Evolutionary conservation across 768 basidiomycete species (phyloP).

Genomic region (Astraeus odoratus): DNA sequence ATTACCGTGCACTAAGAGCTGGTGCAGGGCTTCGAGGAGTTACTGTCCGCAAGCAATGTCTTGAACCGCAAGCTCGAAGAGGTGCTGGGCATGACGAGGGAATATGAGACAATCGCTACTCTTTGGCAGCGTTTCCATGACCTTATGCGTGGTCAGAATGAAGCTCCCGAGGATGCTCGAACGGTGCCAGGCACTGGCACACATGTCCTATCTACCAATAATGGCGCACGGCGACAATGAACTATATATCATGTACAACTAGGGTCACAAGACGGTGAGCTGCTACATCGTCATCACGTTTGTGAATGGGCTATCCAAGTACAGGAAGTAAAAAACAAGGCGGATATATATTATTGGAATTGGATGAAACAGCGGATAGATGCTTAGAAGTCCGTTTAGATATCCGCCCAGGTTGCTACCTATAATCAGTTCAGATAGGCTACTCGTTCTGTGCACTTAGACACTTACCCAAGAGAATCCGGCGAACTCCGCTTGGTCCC

Average conservation of each 20-base stretch:
- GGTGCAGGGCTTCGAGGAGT: slow-evolving; percentile 76
- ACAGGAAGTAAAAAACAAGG: slow-evolving; percentile 28
- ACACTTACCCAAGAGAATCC: slow-evolving; percentile 89
- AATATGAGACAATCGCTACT: slow-evolving; percentile 82
- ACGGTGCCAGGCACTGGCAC: slow-evolving; percentile 63
- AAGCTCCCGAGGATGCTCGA: slow-evolving; percentile 28
- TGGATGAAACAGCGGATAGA: slow-evolving; percentile 25
- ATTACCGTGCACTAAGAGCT: not conserved
- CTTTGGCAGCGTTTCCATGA: slow-evolving; percentile 80
- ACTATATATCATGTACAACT: slow-evolving; percentile 1
- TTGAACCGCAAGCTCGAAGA: slow-evolving; percentile 91
- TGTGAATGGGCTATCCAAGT: slow-evolving; percentile 29
- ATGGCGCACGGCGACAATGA: slow-evolving; percentile 20
- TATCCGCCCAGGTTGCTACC: slow-evolving; percentile 54
- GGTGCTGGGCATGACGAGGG: slow-evolving; percentile 85
- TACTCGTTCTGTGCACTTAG: not conserved
- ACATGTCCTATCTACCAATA: slow-evolving; percentile 41
- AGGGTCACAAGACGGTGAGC: slow-evolving; percentile 11
- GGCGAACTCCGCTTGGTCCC: slow-evolving; percentile 93
- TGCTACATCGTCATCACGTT: slow-evolving; percentile 16
- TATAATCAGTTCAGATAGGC: not conserved
- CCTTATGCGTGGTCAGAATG: slow-evolving; percentile 55
- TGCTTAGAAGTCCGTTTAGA: slow-evolving; percentile 29
- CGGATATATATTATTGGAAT: slow-evolving; percentile 28
- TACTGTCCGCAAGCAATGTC: slow-evolving; percentile 77